Base-by-base conservation (phyloP, 164 flowering plant genomes). In the Vitis labrusca region DNA sequence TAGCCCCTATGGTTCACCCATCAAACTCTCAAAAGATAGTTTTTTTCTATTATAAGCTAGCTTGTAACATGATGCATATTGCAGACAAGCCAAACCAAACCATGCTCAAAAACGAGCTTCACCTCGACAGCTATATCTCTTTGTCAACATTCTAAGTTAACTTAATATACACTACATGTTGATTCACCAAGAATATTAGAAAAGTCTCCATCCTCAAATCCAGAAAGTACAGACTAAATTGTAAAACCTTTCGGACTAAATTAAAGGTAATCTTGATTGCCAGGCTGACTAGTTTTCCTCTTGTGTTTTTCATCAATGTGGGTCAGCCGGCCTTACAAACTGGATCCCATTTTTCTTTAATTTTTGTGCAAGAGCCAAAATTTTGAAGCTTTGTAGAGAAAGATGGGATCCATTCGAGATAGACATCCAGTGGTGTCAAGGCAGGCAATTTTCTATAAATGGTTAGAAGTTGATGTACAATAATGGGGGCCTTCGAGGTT, bases 101-200 rank as follows among this genome's bases (percentile, higher is more conserved):
- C 27, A 23, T 23, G 27, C 27, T 23, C 27, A 23, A 23, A 23
- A 23, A 23, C 27, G 15, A 13, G 48, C 44, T 10, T 23, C 57
- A 64, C 67, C 59, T 52, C 32, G 68, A 65, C 68, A 65, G 68
- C 68, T 65, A 65, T 52, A 53, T 29, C 11, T 29, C 5, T 65
- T 65, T 65, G 68, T 65, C 68, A 5, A 65, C 17, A 65, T 65
- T 53, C 49, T 52, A 27, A 23, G 27, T 23, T 23, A 23, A 23
- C 27, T 23, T 23, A 23, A 23, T 23, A 23, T 23, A 23, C 27
- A 23, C 27, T 23, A 23, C 27, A 23, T 23, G 2, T 23, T 23
- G 27, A 23, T 23, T 23, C 27, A 23, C 27, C 27, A 23, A 23
- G 27, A 23, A 23, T 23, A 23, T 23, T 23, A 23, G 2, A 23